These are phyloP conservation scores for Linaria vulgaris DNA, from an alignment of 257 asterid species.

Conservation along the genomic window DNA sequence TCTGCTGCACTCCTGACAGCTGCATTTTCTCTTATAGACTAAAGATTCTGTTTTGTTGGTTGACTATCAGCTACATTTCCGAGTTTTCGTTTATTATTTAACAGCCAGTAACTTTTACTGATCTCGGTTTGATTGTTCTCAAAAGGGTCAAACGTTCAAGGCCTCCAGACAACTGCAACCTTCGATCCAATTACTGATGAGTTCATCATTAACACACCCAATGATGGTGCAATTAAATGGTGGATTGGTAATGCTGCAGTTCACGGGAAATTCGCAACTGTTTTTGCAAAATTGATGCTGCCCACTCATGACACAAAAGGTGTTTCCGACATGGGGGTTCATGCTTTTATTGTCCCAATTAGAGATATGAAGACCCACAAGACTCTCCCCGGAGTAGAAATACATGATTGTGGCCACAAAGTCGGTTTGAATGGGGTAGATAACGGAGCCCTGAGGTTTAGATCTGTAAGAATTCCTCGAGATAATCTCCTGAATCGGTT, in stretches of 20 bases:
- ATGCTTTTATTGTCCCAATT: conserved; percentile 91
- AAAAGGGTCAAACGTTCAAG: conserved; percentile 95
- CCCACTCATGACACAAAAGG: conserved; percentile 78
- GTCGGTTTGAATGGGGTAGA: conserved; percentile 95
- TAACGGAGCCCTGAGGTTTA: conserved; percentile 83
- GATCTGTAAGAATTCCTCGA: conserved; percentile 86
- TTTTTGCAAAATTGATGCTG: conserved; percentile 80
- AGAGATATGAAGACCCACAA: conserved; percentile 75
- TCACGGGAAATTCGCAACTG: conserved; percentile 98
- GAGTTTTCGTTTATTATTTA: conserved; percentile 5
- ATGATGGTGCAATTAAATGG: conserved; percentile 98
- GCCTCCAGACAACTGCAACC: conserved; percentile 81
- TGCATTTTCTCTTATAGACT: neutral
- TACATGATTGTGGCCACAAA: conserved; percentile 95
- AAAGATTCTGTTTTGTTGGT: neutral
- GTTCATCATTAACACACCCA: conserved; percentile 83
- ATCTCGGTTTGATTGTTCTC: conserved; percentile 25
- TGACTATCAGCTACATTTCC: conserved; percentile 10
- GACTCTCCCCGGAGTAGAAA: conserved; percentile 77
- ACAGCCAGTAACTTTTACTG: conserved; percentile 11
- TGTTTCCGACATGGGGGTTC: conserved; percentile 91
- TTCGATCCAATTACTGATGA: conserved; percentile 86
- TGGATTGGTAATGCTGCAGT: conserved; percentile 99
- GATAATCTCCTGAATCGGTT: conserved; percentile 92
- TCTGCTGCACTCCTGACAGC: conserved; percentile 11